Percentiles rank a stretch among this genome's conserved stretches.
Conservation (phyloP, 2,329 filamentous ascomycete species). For the Parastagonospora avenae region DNA sequence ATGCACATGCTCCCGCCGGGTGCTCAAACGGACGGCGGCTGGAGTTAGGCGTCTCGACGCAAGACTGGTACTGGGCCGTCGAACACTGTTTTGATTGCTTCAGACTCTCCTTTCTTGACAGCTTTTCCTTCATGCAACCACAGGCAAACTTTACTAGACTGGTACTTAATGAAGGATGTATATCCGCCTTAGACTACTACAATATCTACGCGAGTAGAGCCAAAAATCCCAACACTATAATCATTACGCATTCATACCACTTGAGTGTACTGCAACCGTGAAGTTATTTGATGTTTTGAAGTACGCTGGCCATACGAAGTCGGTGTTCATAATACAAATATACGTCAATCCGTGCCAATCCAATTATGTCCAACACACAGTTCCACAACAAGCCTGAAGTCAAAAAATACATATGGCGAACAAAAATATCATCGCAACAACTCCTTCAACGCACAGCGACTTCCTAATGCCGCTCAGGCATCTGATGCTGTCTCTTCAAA, state of each 20-base stretch:
- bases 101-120: slow-evolving; percentile 20
- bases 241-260: neutral
- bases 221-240: slow-evolving; percentile 30
- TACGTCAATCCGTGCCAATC: no score
- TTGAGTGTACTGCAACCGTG: no score
- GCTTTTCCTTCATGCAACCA: slow-evolving; percentile 30
- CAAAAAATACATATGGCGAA: neutral
- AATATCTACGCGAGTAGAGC: slow-evolving; percentile 37
- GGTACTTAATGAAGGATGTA: slow-evolving; percentile 49
- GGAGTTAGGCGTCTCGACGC: slow-evolving; percentile 40
- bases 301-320: no score
- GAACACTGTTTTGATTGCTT: slow-evolving; percentile 18
- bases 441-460: neutral
- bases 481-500: slow-evolving; percentile 45
- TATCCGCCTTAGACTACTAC: slow-evolving; percentile 48
- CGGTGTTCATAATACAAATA: no score
- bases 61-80: slow-evolving; percentile 42
- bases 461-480: slow-evolving; percentile 38
- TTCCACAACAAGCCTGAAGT: neutral
- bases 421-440: neutral
- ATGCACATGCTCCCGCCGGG: slow-evolving; percentile 13
- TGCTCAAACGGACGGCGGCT: slow-evolving; percentile 23
- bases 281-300: no score
- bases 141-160: slow-evolving; percentile 43
- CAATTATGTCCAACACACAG: no score